Percentiles rank a stretch among this genome's conserved stretches.
These are phyloP conservation scores for Microstegium vimineum DNA, from an alignment of 176 grass and related monocot genomes.

Conservation along the genomic window DNA sequence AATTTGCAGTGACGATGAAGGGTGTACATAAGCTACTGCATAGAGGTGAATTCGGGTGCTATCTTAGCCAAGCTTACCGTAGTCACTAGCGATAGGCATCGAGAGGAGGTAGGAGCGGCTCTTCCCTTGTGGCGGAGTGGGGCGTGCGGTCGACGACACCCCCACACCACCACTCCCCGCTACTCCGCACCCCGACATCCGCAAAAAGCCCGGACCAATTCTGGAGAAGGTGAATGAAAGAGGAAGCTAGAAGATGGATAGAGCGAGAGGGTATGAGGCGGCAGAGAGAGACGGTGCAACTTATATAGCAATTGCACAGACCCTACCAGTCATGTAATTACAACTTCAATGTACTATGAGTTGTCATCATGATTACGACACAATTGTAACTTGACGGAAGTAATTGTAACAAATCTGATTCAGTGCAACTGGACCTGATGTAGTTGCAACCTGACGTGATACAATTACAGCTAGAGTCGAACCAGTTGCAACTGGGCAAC, in stretches of 20 bases:
- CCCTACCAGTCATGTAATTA: too few relatives aligned
- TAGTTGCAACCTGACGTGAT: too few relatives aligned
- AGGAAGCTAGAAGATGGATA: not conserved
- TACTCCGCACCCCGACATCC: not conserved
- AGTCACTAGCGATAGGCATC: not conserved
- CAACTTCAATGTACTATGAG: too few relatives aligned
- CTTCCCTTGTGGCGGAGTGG: not conserved
- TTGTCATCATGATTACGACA: too few relatives aligned
- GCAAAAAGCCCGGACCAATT: not conserved
- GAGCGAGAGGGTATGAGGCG: not conserved
- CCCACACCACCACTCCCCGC: not conserved
- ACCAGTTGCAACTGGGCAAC: too few relatives aligned
- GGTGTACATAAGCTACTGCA: not conserved
- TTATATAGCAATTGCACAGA: too few relatives aligned
- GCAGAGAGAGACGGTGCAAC: not conserved
- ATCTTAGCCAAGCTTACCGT: slow-evolving; percentile 7
- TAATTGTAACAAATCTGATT: too few relatives aligned
- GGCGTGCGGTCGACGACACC: not conserved
- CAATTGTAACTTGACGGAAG: too few relatives aligned
- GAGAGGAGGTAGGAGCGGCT: not conserved
- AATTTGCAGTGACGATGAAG: not conserved
- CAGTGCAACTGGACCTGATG: too few relatives aligned
- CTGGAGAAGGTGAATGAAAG: not conserved
- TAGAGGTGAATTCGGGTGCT: not conserved
- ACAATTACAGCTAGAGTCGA: too few relatives aligned